Evolutionary conservation across 805 yeast species (phyloP).

Genomic region (Saturnispora silvae): DNA sequence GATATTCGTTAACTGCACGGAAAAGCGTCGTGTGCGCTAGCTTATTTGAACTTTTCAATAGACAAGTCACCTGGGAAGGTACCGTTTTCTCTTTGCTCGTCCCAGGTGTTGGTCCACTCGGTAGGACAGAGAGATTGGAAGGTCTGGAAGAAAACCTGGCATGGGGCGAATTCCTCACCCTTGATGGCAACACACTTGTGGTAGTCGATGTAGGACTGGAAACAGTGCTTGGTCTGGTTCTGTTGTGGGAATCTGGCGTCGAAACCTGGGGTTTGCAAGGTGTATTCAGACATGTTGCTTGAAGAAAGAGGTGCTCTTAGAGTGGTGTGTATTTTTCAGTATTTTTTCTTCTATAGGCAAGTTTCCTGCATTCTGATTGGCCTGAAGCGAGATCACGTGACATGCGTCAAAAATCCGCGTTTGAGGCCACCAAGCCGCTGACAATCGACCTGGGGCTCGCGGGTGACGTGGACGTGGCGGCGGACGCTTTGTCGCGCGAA

Average conservation of each 20-base stretch:
- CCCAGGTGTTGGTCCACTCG: conserved; percentile 82
- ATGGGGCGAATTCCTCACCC: conserved; percentile 98
- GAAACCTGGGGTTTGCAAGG: conserved; percentile 59
- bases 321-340: too few species aligned
- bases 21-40: neutral
- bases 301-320: neutral
- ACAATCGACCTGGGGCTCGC: neutral
- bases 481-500: neutral
- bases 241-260: conserved; percentile 94
- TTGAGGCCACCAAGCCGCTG: neutral
- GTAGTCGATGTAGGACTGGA: conserved; percentile 96
- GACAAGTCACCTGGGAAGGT: conserved; percentile 32
- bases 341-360: too few species aligned
- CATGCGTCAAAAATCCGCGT: conserved; percentile 1
- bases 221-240: conserved; percentile 97
- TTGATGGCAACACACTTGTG: conserved; percentile 93
- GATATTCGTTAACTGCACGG: neutral
- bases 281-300: conserved; percentile 29
- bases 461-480: neutral
- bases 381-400: conserved; percentile 1
- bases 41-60: conserved; percentile 23
- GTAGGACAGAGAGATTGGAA: conserved; percentile 79
- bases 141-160: conserved; percentile 88
- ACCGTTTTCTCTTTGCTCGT: conserved; percentile 59
- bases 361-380: conserved; percentile 3